Percentiles rank a stretch among this genome's conserved stretches.
Evolutionary conservation across 2,329 filamentous ascomycete species (phyloP).

Genomic region (Stagonosporopsis tanaceti): DNA sequence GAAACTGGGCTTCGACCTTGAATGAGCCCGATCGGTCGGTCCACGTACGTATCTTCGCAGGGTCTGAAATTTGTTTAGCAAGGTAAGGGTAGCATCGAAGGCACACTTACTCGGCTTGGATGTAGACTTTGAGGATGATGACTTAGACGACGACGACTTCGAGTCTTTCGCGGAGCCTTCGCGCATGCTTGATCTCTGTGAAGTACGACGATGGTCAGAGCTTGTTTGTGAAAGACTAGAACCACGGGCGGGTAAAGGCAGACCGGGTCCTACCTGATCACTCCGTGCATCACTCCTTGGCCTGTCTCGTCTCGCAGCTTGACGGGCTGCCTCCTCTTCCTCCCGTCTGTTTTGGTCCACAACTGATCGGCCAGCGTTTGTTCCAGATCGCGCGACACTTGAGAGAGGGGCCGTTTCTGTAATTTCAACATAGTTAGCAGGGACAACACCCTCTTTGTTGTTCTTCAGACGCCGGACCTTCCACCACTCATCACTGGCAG

Average conservation of each 20-base stretch:
- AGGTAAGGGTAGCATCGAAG: constrained; percentile 17
- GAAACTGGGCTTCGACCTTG: constrained; percentile 95
- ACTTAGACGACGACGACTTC: constrained; percentile 54
- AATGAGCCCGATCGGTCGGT: constrained; percentile 95
- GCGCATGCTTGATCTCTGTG: constrained; percentile 75
- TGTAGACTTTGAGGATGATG: constrained; percentile 54
- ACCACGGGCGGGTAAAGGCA: constrained; percentile 77
- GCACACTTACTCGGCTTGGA: constrained; percentile 75
- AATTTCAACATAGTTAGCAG: constrained; percentile 93
- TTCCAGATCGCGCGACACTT: constrained; percentile 59
- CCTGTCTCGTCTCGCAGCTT: constrained; percentile 73
- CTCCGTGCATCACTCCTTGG: constrained; percentile 59
- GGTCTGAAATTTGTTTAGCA: constrained; percentile 58
- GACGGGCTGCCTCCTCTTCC: constrained; percentile 83
- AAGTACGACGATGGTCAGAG: constrained; percentile 70
- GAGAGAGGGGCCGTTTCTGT: constrained; percentile 70
- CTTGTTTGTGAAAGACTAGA: constrained; percentile 77
- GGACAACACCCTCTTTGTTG: constrained; percentile 93
- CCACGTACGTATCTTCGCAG: constrained; percentile 86
- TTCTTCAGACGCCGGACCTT: constrained; percentile 90
- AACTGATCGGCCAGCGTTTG: constrained; percentile 69
- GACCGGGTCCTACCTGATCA: constrained; percentile 79
- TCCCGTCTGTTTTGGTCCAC: constrained; percentile 81
- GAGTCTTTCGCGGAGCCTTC: constrained; percentile 68
- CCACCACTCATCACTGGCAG: constrained; percentile 98